Conservation (phyloP, 495 filamentous ascomycete genomes). For the Hypoxylon fuscum region DNA sequence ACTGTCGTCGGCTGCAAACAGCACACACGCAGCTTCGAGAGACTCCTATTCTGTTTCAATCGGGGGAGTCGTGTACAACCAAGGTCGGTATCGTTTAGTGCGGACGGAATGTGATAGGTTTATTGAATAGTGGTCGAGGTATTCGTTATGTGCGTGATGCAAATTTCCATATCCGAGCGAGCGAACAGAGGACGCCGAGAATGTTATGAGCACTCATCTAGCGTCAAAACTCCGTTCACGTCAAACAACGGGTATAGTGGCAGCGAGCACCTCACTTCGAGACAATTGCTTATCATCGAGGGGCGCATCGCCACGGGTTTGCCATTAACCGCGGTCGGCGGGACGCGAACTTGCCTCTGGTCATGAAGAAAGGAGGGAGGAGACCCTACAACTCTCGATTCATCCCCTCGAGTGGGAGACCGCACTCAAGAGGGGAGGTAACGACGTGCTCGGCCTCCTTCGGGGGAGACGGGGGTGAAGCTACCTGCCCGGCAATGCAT, state of each 20-base stretch:
- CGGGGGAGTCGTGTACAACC: conserved; percentile 31
- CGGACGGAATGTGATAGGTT: background rate
- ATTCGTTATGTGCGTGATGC: background rate
- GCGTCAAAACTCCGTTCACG: conserved; percentile 13
- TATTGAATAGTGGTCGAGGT: background rate
- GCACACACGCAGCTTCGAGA: conserved; percentile 28
- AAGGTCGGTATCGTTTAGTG: conserved; percentile 20
- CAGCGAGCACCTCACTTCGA: conserved; percentile 19
- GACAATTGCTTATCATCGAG: conserved; percentile 32
- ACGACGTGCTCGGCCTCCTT: conserved; percentile 33
- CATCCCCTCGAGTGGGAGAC: conserved; percentile 23
- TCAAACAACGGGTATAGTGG: conserved; percentile 9
- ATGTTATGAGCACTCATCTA: conserved; percentile 15
- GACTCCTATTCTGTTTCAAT: conserved; percentile 27
- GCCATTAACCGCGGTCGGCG: conserved; percentile 32
- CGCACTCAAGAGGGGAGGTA: conserved; percentile 21
- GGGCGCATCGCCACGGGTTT: conserved; percentile 5
- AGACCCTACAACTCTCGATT: conserved; percentile 19
- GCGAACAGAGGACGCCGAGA: conserved; percentile 17
- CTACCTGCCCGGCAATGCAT: conserved; percentile 24
- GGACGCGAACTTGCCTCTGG: conserved; percentile 17
- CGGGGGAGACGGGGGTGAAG: conserved; percentile 30
- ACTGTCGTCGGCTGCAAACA: conserved; percentile 9
- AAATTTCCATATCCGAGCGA: conserved; percentile 15
- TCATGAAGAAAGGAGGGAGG: conserved; percentile 33